phyloP scores from a whole-genome alignment of 345 rosid genomes.

The Eucalyptus cloeziana region DNA sequence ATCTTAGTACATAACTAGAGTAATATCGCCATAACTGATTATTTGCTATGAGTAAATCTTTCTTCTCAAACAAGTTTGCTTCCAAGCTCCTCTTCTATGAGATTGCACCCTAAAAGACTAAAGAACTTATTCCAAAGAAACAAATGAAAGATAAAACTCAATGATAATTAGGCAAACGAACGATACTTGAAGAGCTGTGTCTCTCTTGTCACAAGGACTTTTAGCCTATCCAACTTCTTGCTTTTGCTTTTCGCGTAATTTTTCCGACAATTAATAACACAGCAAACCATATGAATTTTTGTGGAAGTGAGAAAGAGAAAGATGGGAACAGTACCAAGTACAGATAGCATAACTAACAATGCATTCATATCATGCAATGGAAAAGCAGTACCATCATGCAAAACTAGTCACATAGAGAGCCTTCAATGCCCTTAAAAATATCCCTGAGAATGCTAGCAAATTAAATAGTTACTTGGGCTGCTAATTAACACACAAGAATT shows the following conservation, averaged over 20 bases:
- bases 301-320: background rate
- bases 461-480: background rate
- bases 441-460: too few relatives aligned
- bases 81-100: conserved; percentile 52
- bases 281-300: background rate
- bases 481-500: too few relatives aligned
- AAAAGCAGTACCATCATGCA: background rate
- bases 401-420: background rate
- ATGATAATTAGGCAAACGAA: background rate
- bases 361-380: background rate
- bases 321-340: background rate
- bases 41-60: conserved; percentile 20
- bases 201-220: conserved; percentile 53
- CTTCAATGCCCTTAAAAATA: too few relatives aligned
- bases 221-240: conserved; percentile 50
- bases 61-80: conserved; percentile 28
- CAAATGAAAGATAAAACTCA: background rate
- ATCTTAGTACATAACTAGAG: background rate
- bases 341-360: too few relatives aligned
- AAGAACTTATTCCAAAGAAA: background rate
- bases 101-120: conserved; percentile 33
- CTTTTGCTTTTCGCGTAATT: conserved; percentile 49
- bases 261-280: conserved; percentile 45
- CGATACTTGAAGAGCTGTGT: conserved; percentile 42
- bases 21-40: conserved; percentile 31